Evolutionary conservation across 1,284 basidiomycete species (phyloP), one percentile per base, ranked within the genome.

Genomic region (Phaffia rhodozyma): DNA sequence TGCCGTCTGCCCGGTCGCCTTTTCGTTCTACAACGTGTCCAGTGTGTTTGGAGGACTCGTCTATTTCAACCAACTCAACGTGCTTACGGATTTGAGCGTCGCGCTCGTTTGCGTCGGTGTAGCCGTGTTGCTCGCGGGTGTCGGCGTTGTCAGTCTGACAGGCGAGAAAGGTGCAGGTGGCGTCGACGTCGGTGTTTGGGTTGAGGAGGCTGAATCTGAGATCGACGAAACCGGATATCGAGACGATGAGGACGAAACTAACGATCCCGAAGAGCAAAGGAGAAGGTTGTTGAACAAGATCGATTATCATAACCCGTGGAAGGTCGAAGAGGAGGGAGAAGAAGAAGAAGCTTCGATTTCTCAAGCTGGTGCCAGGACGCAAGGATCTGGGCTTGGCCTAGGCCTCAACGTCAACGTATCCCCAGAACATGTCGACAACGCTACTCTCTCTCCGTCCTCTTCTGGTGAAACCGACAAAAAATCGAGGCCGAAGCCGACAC

Each of bases 11-110:
- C 93, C 93, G 30, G 82, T 92, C 69, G 91, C 92, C 1, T 97
- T 97, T 75, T 96, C 91, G 75, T 91, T 92, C 74, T 97, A 96
- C 78, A 97, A 96, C 71, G 76, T 93, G 9, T 90, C 90, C 5
- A 91, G 89, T 18, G 93, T 94, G 72, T 80, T 91, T 61, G 74
- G 75, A 73, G 87, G 88, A 1, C 81, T 96, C 49, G 83, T 96
- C 58, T 97, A 94, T 75, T 97, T 91, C 74, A 81, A 94, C 74
- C 91, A 97, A 73, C 83, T 93, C 70, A 82, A 84, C 20, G 78
- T 85, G 25, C 83, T 97, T 52, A 78, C 84, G 0, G 78, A 81
- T 1, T 74, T 83, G 47, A 84, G 92, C 72, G 80, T 94, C 32
- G 72, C 78, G 5, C 80, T 94, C 30, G 89, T 97, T 58, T 79